Base-by-base conservation (phyloP, 139 green algal genomes). In the Yamagishiella unicocca region DNA sequence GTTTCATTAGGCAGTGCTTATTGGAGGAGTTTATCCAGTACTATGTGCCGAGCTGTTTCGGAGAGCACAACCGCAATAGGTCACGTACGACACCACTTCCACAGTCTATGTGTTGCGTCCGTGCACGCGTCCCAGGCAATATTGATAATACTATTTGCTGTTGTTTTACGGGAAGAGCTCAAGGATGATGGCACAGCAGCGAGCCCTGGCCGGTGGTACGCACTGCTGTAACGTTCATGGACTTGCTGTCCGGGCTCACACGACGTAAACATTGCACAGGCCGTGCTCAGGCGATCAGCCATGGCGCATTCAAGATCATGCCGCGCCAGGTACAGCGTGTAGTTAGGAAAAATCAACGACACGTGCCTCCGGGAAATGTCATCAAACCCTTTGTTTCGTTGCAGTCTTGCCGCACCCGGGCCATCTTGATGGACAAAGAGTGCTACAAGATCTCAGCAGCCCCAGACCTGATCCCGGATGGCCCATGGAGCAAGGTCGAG, bases 381-480 rank as follows among this genome's bases (percentile, higher is more conserved):
- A 62, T 64, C 72, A 62, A 2, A 29, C 10, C 42, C 14, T n/a
- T 40, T 29, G 31, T 33, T 64, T 62, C 61, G 80, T 46, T 24
- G 27, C 61, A 76, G 79, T 33, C 17, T 12, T 37, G 29, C 53
- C 62, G 43, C 46, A 21, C 61, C 9, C 27, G 24, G 37, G 80
- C 85, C 14, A 75, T 95, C 29, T 91, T 87, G 17, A 82, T 64
- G 6, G 89, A 77, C 10, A 21, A 90, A 24, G 90, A 94, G 45
- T 89, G 83, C 27, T 98, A 97, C 80, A 80, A 90, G 38, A 97
- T 99, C 46, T 94, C 95, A 25, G 90, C 93, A 9, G 95, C 96
- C 4, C 97, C 97, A 29, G 96, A 98, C 71, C 93, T 98, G 0
- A 96, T 99, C n/a, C 96, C 97, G 0, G 89, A 96, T 29, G 97